Evolutionary conservation across 495 filamentous ascomycete species (phyloP), one percentile per base, ranked within the genome.

Genomic region (Penicillium coffeae): DNA sequence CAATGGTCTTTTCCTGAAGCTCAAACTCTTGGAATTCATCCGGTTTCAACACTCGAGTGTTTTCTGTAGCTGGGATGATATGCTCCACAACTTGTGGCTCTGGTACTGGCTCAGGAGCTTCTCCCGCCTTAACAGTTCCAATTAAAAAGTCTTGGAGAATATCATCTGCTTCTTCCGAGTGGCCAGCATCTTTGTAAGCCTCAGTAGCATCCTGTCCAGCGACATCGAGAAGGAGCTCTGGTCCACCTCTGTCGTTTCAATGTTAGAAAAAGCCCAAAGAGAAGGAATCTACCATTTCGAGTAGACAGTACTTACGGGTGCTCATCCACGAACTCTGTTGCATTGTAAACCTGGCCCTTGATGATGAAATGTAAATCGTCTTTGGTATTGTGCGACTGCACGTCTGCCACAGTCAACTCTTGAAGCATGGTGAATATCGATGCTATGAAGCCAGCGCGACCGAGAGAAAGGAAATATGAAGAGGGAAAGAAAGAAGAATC

Each of bases 11-110:
- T 66, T 95, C 87, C 65, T 85, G 86, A 45, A 97, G 80, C 55
- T 83, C 80, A 66, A 96, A 96, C 21, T 93, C 74, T 65, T 96
- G 92, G 78, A 91, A 96, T 33, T 77, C 76, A 56, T 84, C 81
- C 8, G 89, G 89, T 71, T 90, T 93, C 62, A 98, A 80, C 51
- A 90, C 84, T 70, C 88, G 90, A 52, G 79, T 30, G 25, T 10
- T 10, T 30, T 30, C 25, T 30, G 25, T 30, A 10, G 10, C 5
- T 30, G 25, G 25, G 10, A 30, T 30, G 5, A 10, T 10, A 4
- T 30, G 25, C 25, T 30, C 25, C 10, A 30, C 25, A 4, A 30
- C 25, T 30, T 30, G 4, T 30, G 10, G 4, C 10, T 4, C 5
- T 5, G 25, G 10, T 10, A 10, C 4, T 5, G 25, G 25, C 10